A percentile compares a stretch with the other conserved stretches of the same genome.
Evolutionary conservation across 371 early-diverging fungal species (phyloP).

Genomic region (Blakeslea trispora): DNA sequence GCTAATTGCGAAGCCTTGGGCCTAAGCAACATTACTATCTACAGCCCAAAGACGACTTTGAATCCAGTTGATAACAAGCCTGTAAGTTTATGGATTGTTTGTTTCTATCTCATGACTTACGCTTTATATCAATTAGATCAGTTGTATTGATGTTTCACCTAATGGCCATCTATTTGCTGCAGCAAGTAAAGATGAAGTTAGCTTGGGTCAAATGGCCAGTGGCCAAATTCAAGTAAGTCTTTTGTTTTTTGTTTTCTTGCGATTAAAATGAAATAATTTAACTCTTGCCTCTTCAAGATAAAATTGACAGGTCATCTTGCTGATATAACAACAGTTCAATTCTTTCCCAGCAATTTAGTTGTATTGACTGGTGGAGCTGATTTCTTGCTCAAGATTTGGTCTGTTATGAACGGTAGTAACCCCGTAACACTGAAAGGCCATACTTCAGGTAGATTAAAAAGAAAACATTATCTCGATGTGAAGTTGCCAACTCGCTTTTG

Average conservation of each 20-base stretch:
- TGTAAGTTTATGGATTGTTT: slow-evolving; percentile 10
- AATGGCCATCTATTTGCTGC: slow-evolving; percentile 57
- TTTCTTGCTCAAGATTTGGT: slow-evolving; percentile 73
- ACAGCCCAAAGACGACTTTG: slow-evolving; percentile 13
- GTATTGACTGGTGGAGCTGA: slow-evolving; percentile 72
- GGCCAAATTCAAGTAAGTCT: slow-evolving; percentile 42
- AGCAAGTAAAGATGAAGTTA: slow-evolving; percentile 41
- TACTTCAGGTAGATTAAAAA: slow-evolving; percentile 47
- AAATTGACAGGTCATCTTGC: slow-evolving; percentile 65
- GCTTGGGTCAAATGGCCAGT: slow-evolving; percentile 42
- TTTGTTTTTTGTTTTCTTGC: neutral
- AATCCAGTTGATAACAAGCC: slow-evolving; percentile 17
- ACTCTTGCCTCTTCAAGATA: slow-evolving; percentile 28
- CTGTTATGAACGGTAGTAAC: slow-evolving; percentile 70
- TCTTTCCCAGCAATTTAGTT: slow-evolving; percentile 79
- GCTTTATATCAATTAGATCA: slow-evolving; percentile 35
- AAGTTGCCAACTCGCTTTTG: too few relatives aligned
- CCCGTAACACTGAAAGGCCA: slow-evolving; percentile 77
- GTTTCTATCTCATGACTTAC: too few relatives aligned
- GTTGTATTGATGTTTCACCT: slow-evolving; percentile 55
- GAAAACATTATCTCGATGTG: too few relatives aligned
- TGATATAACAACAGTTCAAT: slow-evolving; percentile 65
- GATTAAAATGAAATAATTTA: neutral
- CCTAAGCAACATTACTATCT: slow-evolving; percentile 12
- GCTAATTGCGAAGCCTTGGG: slow-evolving; percentile 26